Evolutionary conservation across 768 basidiomycete species (phyloP).

Genomic region (Coprinopsis sp.): DNA sequence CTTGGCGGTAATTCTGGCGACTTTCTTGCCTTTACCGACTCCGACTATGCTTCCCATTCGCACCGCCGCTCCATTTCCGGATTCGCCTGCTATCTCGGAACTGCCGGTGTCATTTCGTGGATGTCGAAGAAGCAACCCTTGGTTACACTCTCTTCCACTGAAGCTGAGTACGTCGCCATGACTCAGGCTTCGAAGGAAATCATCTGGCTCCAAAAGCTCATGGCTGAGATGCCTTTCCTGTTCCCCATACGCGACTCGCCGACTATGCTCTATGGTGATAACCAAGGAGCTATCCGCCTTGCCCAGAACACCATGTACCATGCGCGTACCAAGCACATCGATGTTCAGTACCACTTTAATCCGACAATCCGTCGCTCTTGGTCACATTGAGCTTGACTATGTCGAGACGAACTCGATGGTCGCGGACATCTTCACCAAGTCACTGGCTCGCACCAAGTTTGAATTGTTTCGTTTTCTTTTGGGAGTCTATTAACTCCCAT

Average conservation of each 20-base stretch:
- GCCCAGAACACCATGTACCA: conserved; percentile 3
- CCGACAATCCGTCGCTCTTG: conserved; percentile 4
- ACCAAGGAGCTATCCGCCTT: conserved; percentile 11
- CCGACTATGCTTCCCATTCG: conserved; percentile 15
- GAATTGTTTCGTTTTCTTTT: too few species aligned
- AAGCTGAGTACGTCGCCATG: conserved; percentile 18
- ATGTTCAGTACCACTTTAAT: conserved; percentile 20
- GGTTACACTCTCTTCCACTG: conserved; percentile 29
- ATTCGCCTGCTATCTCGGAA: conserved; percentile 27
- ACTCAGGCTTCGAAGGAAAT: conserved; percentile 28
- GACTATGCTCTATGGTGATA: conserved; percentile 16
- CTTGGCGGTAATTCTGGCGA: conserved; percentile 23
- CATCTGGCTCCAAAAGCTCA: conserved; percentile 20
- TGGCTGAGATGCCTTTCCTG: conserved; percentile 13
- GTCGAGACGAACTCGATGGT: conserved; percentile 5
- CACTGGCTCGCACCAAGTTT: conserved; percentile 17
- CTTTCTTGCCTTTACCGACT: conserved; percentile 19
- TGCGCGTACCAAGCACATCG: conserved; percentile 16
- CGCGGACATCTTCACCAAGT: conserved; percentile 15
- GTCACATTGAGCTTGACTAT: conserved; percentile 4
- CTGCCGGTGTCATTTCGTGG: conserved; percentile 30
- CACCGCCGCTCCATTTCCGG: conserved; percentile 31
- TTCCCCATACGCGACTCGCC: background rate
- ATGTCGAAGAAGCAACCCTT: conserved; percentile 30
- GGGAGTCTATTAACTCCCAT: too few species aligned